Evolutionary conservation across 2,329 filamentous ascomycete genomes (phyloP).

Genomic region (Torrubiellomyces zombiae): DNA sequence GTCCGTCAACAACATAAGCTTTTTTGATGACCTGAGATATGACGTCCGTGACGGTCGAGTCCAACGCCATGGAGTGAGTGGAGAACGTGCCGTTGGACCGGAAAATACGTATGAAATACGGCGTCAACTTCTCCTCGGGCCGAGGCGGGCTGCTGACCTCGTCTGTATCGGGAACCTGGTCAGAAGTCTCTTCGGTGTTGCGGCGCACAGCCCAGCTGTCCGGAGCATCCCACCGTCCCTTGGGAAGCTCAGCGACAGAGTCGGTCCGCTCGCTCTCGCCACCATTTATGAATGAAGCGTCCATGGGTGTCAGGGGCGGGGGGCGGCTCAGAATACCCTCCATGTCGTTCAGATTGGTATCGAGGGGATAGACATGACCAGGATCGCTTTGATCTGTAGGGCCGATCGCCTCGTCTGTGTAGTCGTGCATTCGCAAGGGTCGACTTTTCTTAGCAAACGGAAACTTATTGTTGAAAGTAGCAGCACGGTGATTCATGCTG

Average conservation of each 20-base stretch:
- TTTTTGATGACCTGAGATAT: slow-evolving; percentile 87
- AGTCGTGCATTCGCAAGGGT: slow-evolving; percentile 29
- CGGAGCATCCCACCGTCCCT: slow-evolving; percentile 73
- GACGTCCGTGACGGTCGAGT: slow-evolving; percentile 73
- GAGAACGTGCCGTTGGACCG: slow-evolving; percentile 87
- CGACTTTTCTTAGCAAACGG: slow-evolving; percentile 43
- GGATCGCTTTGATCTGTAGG: slow-evolving; percentile 42
- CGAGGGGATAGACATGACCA: slow-evolving; percentile 55
- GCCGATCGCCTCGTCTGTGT: slow-evolving; percentile 40
- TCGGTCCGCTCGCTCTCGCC: slow-evolving; percentile 25
- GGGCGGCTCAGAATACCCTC: slow-evolving; percentile 70
- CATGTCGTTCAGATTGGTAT: slow-evolving; percentile 82
- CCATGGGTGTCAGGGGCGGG: slow-evolving; percentile 54
- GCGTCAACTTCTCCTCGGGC: slow-evolving; percentile 56
- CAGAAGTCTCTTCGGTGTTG: slow-evolving; percentile 46
- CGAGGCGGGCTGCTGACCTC: slow-evolving; percentile 50
- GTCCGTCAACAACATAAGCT: slow-evolving; percentile 74
- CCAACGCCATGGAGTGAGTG: slow-evolving; percentile 69
- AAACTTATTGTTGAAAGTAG: slow-evolving; percentile 45
- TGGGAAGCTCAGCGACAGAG: slow-evolving; percentile 18
- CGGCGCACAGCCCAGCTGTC: slow-evolving; percentile 92
- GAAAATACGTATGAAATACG: slow-evolving; percentile 92
- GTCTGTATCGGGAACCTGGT: slow-evolving; percentile 42
- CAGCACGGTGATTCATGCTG: slow-evolving; percentile 18
- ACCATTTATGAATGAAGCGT: slow-evolving; percentile 30